These are phyloP conservation scores for Castanea sativa DNA, from an alignment of 306 rosid species.

Conservation along the genomic window DNA sequence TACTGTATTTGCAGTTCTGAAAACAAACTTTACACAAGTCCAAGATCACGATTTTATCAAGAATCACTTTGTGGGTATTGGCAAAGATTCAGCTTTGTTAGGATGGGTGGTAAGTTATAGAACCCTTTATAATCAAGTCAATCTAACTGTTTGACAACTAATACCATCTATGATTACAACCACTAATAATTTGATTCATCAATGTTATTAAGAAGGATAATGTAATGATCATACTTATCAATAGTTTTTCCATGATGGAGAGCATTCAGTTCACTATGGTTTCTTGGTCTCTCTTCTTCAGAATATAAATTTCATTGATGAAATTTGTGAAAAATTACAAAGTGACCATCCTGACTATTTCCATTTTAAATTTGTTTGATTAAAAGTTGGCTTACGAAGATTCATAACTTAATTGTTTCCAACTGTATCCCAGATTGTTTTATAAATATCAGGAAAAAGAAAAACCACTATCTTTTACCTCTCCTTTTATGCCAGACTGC, in stretches of 20 bases:
- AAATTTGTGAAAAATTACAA: not conserved
- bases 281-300: not conserved
- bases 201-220: not conserved
- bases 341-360: not conserved
- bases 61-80: constrained; percentile 26
- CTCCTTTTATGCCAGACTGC: no score
- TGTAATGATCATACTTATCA: not conserved
- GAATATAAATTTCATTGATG: no score
- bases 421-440: no score
- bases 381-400: not conserved
- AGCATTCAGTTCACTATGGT: no score
- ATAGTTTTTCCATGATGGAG: not conserved
- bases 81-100: constrained; percentile 19
- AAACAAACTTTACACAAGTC: constrained; percentile 18
- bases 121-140: not conserved
- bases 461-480: no score
- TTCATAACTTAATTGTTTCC: no score
- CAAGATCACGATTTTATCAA: constrained; percentile 30
- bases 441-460: no score
- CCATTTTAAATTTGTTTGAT: not conserved
- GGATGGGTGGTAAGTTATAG: constrained; percentile 36
- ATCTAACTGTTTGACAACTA: not conserved
- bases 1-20: no score
- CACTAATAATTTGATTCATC: not conserved
- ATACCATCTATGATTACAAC: no score